Conservation (phyloP, 2,329 filamentous ascomycete genomes). For the Hawksworthiomyces lignivorus region DNA sequence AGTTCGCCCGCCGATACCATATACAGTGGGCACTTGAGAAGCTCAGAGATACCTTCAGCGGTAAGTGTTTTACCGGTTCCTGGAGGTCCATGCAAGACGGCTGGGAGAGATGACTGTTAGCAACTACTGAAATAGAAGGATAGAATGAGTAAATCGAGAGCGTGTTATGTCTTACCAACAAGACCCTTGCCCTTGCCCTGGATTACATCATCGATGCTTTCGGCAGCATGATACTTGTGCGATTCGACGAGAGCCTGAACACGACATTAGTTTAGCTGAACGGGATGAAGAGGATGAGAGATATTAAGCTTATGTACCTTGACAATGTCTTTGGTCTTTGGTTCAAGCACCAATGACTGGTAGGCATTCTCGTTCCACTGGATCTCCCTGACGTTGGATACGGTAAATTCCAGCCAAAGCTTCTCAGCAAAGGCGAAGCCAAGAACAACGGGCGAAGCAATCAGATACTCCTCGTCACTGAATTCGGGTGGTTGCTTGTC, state of each 20-base stretch:
- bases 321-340: conserved; percentile 57
- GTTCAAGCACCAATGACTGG: conserved; percentile 66
- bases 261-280: neutral
- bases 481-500: conserved; percentile 45
- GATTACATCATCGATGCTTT: conserved; percentile 76
- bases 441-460: conserved; percentile 75
- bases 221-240: conserved; percentile 72
- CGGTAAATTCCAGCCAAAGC: conserved; percentile 80
- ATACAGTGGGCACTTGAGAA: conserved; percentile 36
- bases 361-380: conserved; percentile 80
- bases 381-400: conserved; percentile 72
- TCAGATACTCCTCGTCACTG: conserved; percentile 74
- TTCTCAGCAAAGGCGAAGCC: conserved; percentile 87
- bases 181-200: conserved; percentile 82
- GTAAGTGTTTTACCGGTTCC: conserved; percentile 41
- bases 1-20: conserved; percentile 50
- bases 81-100: conserved; percentile 68
- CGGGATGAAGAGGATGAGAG: neutral
- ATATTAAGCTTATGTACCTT: conserved; percentile 35
- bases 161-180: conserved; percentile 53
- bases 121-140: neutral
- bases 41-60: conserved; percentile 33
- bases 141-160: neutral
- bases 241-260: conserved; percentile 65
- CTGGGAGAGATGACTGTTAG: conserved; percentile 21